Evolutionary conservation across 2,329 filamentous ascomycete species (phyloP).

Genomic region (Dactylellina cionopaga): DNA sequence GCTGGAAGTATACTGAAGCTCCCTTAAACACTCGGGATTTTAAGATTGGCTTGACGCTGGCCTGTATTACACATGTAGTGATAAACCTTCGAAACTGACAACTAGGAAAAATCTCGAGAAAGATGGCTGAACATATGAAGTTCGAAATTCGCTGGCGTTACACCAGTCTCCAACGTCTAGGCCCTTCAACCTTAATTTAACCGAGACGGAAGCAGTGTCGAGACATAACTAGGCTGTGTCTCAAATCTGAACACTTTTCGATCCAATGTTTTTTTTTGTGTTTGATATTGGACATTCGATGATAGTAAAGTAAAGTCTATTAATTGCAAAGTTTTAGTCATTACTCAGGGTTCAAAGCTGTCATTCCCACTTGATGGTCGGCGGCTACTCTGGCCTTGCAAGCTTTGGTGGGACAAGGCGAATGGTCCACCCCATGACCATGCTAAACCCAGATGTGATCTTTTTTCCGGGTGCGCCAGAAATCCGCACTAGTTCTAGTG

Average conservation of each 20-base stretch:
- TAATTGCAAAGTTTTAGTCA: neutral
- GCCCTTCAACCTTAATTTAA: conserved; percentile 48
- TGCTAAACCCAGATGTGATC: neutral
- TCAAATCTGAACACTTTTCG: conserved; percentile 19
- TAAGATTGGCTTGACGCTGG: conserved; percentile 9
- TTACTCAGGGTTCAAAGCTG: conserved; percentile 1
- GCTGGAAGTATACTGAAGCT: conserved; percentile 2
- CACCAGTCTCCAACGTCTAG: conserved; percentile 34
- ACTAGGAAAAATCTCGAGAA: too few species aligned
- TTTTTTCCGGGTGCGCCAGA: conserved; percentile 25
- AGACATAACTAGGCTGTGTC: conserved; percentile 28
- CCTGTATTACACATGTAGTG: conserved; percentile 31
- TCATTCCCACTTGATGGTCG: conserved; percentile 1
- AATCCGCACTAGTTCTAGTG: conserved; percentile 25
- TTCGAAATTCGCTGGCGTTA: conserved; percentile 20
- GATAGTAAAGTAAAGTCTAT: too few species aligned
- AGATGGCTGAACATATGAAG: too few species aligned
- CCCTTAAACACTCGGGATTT: conserved; percentile 5
- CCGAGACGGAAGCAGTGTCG: conserved; percentile 40
- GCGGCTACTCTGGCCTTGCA: conserved; percentile 25
- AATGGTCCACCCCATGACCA: conserved; percentile 20
- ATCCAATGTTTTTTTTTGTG: neutral
- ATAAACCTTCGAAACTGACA: too few species aligned
- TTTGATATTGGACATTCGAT: neutral
- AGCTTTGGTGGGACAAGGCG: conserved; percentile 25